A percentile compares a stretch with the other conserved stretches of the same genome.
These are phyloP conservation scores for Gomphus bonarii DNA, from an alignment of 1,284 basidiomycete genomes.

Conservation along the genomic window DNA sequence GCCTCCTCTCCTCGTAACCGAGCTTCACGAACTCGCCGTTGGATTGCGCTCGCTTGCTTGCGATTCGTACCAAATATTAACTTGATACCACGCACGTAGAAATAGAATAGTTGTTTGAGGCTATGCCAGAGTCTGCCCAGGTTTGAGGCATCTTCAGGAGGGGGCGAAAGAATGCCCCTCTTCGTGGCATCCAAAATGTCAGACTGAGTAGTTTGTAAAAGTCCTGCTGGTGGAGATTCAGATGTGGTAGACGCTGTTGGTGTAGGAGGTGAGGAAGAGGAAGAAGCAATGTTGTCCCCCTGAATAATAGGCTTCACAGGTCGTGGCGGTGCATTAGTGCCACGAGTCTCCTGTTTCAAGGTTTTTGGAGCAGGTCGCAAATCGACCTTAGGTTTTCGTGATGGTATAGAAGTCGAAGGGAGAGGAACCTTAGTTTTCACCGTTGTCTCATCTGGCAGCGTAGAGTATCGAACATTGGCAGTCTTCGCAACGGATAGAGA, in stretches of 20 bases:
- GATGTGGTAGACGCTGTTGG: conserved; percentile 14
- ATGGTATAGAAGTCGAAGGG: neutral
- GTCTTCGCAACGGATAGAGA: neutral
- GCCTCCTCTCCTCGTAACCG: conserved; percentile 23
- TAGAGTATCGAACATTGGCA: conserved; percentile 1
- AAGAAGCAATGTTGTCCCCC: conserved; percentile 8
- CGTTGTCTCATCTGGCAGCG: neutral
- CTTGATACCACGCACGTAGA: conserved; percentile 65
- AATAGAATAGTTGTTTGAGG: conserved; percentile 65
- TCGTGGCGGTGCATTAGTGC: conserved; percentile 13
- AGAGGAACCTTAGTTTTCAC: neutral
- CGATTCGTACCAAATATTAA: conserved; percentile 49
- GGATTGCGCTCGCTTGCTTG: conserved; percentile 41
- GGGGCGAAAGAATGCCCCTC: conserved; percentile 57
- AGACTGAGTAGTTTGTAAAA: conserved; percentile 41
- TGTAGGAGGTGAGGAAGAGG: conserved; percentile 6
- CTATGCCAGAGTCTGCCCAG: conserved; percentile 51
- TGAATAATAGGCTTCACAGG: conserved; percentile 10
- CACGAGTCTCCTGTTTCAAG: conserved; percentile 16
- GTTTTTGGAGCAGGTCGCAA: conserved; percentile 57
- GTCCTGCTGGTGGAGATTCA: conserved; percentile 12
- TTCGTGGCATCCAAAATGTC: conserved; percentile 55
- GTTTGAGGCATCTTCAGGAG: conserved; percentile 48
- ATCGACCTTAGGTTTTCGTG: conserved; percentile 43
- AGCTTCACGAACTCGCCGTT: conserved; percentile 41